Conservation (phyloP, 768 basidiomycete genomes). For the Infundibulicybe gibba region DNA sequence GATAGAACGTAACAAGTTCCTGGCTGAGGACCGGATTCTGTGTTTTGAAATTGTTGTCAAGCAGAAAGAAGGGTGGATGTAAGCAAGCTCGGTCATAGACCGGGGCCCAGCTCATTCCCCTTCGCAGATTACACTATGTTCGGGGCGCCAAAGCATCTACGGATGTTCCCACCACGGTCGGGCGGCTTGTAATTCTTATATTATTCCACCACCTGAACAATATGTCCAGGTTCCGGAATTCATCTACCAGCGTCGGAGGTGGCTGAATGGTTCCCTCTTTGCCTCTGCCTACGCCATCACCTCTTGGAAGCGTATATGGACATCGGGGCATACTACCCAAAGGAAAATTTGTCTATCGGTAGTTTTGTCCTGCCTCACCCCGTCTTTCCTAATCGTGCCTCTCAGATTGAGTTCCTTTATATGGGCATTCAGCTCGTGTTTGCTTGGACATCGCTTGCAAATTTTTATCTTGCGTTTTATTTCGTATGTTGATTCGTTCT, state of each 20-base stretch:
- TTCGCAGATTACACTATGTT: constrained; percentile 82
- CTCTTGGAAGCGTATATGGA: constrained; percentile 86
- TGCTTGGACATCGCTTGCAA: constrained; percentile 91
- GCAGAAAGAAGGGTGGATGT: constrained; percentile 82
- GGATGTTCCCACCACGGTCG: constrained; percentile 84
- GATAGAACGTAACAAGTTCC: constrained; percentile 94
- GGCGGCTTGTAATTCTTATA: constrained; percentile 14
- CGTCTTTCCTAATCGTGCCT: not conserved
- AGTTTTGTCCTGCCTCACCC: constrained; percentile 18
- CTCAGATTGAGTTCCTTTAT: constrained; percentile 83
- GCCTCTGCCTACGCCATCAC: constrained; percentile 90
- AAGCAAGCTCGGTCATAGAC: constrained; percentile 90
- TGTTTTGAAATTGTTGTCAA: constrained; percentile 85
- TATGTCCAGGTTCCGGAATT: constrained; percentile 75
- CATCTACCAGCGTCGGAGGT: constrained; percentile 89
- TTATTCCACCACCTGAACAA: too few relatives aligned
- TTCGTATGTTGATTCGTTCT: constrained; percentile 52
- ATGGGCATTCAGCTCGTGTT: constrained; percentile 87
- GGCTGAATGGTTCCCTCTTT: constrained; percentile 87
- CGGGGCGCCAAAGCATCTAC: constrained; percentile 93
- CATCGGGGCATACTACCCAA: constrained; percentile 83
- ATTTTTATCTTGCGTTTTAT: constrained; percentile 94
- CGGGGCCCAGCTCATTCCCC: constrained; percentile 86
- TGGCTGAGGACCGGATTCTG: constrained; percentile 86
- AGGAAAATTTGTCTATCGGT: constrained; percentile 73